These are phyloP conservation scores for Erigeron canadensis DNA, from an alignment of 129 eudicot species.

Conservation along the genomic window DNA sequence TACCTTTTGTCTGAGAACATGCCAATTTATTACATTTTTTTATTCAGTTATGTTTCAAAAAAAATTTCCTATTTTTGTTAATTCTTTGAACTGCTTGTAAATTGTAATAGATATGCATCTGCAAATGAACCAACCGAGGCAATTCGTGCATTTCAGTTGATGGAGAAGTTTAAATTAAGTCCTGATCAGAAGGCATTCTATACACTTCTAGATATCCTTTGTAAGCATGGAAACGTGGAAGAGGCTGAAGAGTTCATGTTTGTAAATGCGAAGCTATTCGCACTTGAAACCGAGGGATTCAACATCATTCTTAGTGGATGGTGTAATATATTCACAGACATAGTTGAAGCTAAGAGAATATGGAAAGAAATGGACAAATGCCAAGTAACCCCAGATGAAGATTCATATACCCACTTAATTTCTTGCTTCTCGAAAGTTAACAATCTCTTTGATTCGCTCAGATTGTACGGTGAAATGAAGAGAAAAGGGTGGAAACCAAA, in stretches of 20 bases:
- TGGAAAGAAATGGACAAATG: slow-evolving; percentile 95
- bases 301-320: slow-evolving; percentile 88
- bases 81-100: neutral
- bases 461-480: slow-evolving; percentile 91
- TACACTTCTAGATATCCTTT: slow-evolving; percentile 42
- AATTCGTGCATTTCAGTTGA: slow-evolving; percentile 59
- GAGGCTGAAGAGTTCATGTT: slow-evolving; percentile 95
- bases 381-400: slow-evolving; percentile 62
- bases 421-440: slow-evolving; percentile 79
- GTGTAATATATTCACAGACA: slow-evolving; percentile 59
- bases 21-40: no score
- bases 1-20: no score
- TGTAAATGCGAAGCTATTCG: slow-evolving; percentile 66
- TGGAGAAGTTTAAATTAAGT: slow-evolving; percentile 65
- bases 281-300: slow-evolving; percentile 77
- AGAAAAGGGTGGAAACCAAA: slow-evolving; percentile 74
- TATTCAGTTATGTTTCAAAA: no score
- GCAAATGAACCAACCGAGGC: slow-evolving; percentile 66
- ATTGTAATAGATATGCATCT: slow-evolving; percentile 65
- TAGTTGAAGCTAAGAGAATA: slow-evolving; percentile 75
- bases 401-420: slow-evolving; percentile 71
- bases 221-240: slow-evolving; percentile 73
- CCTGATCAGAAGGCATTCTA: slow-evolving; percentile 70
- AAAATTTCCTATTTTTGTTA: neutral
- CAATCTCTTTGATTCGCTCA: slow-evolving; percentile 79